phyloP scores from a whole-genome alignment of 225 moss, liverwort and hornwort genomes.

The Sphagnum tenellum region DNA sequence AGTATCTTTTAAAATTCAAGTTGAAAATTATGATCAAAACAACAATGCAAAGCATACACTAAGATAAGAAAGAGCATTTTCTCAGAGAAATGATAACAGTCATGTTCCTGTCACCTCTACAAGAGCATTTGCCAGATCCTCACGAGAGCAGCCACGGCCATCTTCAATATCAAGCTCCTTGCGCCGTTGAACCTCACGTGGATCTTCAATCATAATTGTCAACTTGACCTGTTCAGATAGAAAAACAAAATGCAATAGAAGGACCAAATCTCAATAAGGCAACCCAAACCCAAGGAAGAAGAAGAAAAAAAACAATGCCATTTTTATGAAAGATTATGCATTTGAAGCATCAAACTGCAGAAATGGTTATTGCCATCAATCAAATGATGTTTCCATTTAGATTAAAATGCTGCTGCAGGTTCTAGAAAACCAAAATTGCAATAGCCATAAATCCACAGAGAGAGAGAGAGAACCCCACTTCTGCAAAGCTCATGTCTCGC shows the following conservation, averaged over 20 bases:
- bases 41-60: too few relatives aligned
- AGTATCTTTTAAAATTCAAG: too few relatives aligned
- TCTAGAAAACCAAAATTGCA: too few relatives aligned
- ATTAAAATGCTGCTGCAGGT: not conserved
- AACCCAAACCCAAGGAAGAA: not conserved
- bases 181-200: constrained; percentile 86
- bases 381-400: not conserved
- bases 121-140: constrained; percentile 74
- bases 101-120: constrained; percentile 35
- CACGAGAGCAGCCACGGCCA: constrained; percentile 89
- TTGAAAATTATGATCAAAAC: too few relatives aligned
- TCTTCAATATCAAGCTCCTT: constrained; percentile 84
- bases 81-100: too few relatives aligned
- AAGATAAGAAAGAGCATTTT: too few relatives aligned
- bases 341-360: too few relatives aligned
- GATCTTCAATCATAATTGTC: constrained; percentile 97
- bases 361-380: not conserved
- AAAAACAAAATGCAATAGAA: not conserved
- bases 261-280: not conserved
- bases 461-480: constrained; percentile 32
- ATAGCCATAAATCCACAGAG: not conserved
- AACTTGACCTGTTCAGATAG: constrained; percentile 52
- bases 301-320: not conserved
- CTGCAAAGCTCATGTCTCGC: constrained; percentile 87
- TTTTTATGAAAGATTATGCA: not conserved